Conservation (phyloP, 768 basidiomycete genomes). For the Leccinum subtestaceum region DNA sequence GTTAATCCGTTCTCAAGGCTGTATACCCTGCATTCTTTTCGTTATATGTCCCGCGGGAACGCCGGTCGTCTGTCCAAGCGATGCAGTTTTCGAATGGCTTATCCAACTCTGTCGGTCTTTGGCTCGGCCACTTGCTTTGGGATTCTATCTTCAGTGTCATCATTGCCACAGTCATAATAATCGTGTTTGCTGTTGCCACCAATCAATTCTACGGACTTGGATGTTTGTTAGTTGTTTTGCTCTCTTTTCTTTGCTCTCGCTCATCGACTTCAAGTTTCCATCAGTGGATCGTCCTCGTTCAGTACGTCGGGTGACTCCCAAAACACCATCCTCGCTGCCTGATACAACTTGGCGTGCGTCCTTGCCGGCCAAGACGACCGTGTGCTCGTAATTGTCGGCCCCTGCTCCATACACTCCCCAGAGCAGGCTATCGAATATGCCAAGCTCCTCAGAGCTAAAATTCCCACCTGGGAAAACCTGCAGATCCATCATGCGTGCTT, state of each 20-base stretch:
- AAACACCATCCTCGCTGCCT: slow-evolving; percentile 74
- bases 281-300: slow-evolving; percentile 69
- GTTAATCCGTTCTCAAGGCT: slow-evolving; percentile 38
- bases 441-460: slow-evolving; percentile 62
- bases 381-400: slow-evolving; percentile 88
- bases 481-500: slow-evolving; percentile 92
- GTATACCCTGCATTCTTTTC: slow-evolving; percentile 83
- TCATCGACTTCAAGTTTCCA: background rate
- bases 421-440: slow-evolving; percentile 86
- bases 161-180: slow-evolving; percentile 60
- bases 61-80: slow-evolving; percentile 65
- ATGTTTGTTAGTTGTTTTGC: slow-evolving; percentile 44
- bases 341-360: slow-evolving; percentile 75
- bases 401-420: slow-evolving; percentile 91
- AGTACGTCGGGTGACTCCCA: slow-evolving; percentile 66
- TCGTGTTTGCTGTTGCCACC: slow-evolving; percentile 55
- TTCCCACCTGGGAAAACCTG: slow-evolving; percentile 68
- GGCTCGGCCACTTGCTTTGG: slow-evolving; percentile 78
- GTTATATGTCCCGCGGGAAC: slow-evolving; percentile 72
- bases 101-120: slow-evolving; percentile 64
- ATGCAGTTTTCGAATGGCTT: slow-evolving; percentile 83
- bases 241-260: background rate
- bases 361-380: slow-evolving; percentile 84
- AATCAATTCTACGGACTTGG: slow-evolving; percentile 70
- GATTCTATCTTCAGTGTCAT: slow-evolving; percentile 60